Evolutionary conservation across 345 rosid species (phyloP), one percentile per base, ranked within the genome.

Genomic region (Gossypium raimondii): DNA sequence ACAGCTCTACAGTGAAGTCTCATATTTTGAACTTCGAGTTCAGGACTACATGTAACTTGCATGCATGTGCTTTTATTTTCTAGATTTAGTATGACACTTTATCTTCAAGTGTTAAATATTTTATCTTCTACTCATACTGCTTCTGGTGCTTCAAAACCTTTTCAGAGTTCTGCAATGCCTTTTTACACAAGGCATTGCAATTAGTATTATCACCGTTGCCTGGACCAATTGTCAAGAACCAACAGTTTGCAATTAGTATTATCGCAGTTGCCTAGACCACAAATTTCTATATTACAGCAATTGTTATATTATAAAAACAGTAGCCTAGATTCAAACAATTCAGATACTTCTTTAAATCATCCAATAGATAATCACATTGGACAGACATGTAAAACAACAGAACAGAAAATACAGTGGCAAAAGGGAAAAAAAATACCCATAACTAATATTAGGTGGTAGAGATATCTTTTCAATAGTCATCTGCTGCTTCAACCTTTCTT

Each of bases 401-500:
- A 70, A 55, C 51, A 79, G 50, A 63, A 63, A 50, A 55, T 53
- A n/a, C 29, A 69, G 73, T 0, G 7, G 67, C 16, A 24, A 56
- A 7, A 44, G 50, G 60, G 25, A 8, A 60, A 25, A 38, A 41
- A 86, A 92, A 83, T 82, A 93, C 97, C 80, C 88, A 81, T 90
- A 82, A 78, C 94, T 87, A 75, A 89, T 76, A 79, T 88, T 86
- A 58, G 90, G 86, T 24, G 91, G 86, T 72, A 93, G 73, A 44
- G 90, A 79, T 78, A 84, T 81, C 59, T 89, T 88, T 68, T 90
- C 94, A 70, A 93, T 83, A 5, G 78, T 78, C 67, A 76, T 72
- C 78, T 88, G 92, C 76, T 88, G 97, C 81, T 86, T 93, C 81
- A 80, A 80, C 85, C 92, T 88, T 81, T 89, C 94, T 56, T 88